A percentile compares a stretch with the other conserved stretches of the same genome.
Evolutionary conservation across 306 rosid genomes (phyloP).

Genomic region (Lathyrus oleraceus): DNA sequence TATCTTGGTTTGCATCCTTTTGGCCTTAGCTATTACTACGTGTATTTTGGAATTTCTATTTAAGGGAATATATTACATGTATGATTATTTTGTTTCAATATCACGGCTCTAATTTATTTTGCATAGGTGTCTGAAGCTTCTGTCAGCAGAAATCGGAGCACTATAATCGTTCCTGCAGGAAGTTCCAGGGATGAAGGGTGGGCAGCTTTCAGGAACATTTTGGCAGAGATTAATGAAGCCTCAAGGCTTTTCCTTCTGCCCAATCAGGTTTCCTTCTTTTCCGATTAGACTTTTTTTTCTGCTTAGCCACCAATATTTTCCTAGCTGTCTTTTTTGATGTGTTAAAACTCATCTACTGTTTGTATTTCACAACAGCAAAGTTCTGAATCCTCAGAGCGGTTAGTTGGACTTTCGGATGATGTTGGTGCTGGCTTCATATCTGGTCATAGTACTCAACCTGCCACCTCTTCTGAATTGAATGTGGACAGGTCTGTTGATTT

Average conservation of each 20-base stretch:
- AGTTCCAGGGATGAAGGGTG: constrained; percentile 95
- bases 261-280: constrained; percentile 72
- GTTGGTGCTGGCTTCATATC: constrained; percentile 99
- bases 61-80: constrained; percentile 1
- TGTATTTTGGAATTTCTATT: constrained; percentile 9
- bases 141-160: constrained; percentile 96
- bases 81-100: constrained; percentile 33
- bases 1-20: constrained; percentile 21
- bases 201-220: constrained; percentile 94
- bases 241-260: constrained; percentile 91
- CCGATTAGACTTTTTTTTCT: constrained; percentile 7
- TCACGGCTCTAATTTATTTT: constrained; percentile 34
- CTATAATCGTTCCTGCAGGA: constrained; percentile 98
- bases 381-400: constrained; percentile 83
- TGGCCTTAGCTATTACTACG: background rate
- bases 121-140: constrained; percentile 95
- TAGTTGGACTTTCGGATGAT: constrained; percentile 96
- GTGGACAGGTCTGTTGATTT: constrained; percentile 81
- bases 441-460: constrained; percentile 86
- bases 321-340: constrained; percentile 21
- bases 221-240: constrained; percentile 96
- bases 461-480: constrained; percentile 79
- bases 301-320: constrained; percentile 21
- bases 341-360: constrained; percentile 39
- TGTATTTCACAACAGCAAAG: constrained; percentile 64